phyloP scores from a whole-genome alignment of 495 filamentous ascomycete genomes.

The Daldinia concentrica region DNA sequence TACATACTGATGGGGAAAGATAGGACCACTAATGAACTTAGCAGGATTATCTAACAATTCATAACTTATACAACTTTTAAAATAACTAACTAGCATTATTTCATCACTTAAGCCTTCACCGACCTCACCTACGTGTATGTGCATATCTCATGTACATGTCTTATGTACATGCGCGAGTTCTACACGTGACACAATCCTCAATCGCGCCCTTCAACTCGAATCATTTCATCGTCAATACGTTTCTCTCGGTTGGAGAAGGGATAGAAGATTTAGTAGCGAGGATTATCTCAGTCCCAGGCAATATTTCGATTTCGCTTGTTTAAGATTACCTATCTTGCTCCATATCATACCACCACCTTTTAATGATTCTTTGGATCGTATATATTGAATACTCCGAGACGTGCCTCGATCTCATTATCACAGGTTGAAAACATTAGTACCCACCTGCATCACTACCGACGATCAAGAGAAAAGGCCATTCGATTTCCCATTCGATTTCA shows the following conservation, averaged over 20 bases:
- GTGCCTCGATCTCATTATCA: slow-evolving; percentile 29
- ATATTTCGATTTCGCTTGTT: background rate
- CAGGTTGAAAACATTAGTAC: slow-evolving; percentile 27
- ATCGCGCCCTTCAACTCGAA: slow-evolving; percentile 24
- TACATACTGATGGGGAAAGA: slow-evolving; percentile 5
- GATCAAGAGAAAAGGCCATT: slow-evolving; percentile 13
- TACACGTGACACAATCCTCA: slow-evolving; percentile 35
- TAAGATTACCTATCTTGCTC: background rate
- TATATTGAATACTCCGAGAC: slow-evolving; percentile 30
- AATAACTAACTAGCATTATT: background rate
- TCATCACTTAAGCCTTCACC: slow-evolving; percentile 3
- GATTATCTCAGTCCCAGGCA: slow-evolving; percentile 11
- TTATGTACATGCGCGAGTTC: background rate
- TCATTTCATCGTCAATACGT: slow-evolving; percentile 31
- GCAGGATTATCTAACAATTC: background rate
- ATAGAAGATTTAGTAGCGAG: background rate
- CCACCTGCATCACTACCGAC: slow-evolving; percentile 44
- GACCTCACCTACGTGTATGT: slow-evolving; percentile 11
- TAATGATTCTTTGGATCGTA: slow-evolving; percentile 10
- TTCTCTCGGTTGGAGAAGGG: slow-evolving; percentile 9
- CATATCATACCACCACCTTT: slow-evolving; percentile 8
- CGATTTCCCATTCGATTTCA: slow-evolving; percentile 3
- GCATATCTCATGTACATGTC: background rate
- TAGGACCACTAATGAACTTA: slow-evolving; percentile 1
- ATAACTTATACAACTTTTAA: slow-evolving; percentile 6